phyloP scores from a whole-genome alignment of 1,284 basidiomycete species.

The Veloboletus limbatus region DNA sequence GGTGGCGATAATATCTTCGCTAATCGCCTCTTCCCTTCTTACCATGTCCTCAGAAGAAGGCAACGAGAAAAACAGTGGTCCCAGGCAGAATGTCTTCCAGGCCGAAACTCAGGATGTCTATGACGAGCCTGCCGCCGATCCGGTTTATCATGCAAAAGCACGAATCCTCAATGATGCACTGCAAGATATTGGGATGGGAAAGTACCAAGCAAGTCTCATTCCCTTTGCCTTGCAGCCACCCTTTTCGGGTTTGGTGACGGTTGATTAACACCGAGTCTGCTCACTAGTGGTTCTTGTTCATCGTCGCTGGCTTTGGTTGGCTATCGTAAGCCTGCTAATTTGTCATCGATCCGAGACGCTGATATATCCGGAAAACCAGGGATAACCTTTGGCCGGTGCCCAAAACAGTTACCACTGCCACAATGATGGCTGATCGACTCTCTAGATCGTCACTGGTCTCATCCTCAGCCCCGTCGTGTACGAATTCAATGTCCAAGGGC shows the following conservation, averaged over 20 bases:
- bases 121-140: constrained; percentile 51
- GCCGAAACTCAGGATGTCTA: constrained; percentile 42
- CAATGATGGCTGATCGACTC: background rate
- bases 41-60: constrained; percentile 19
- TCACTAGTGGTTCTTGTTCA: constrained; percentile 51
- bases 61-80: constrained; percentile 8
- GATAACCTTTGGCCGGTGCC: constrained; percentile 69
- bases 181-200: constrained; percentile 72
- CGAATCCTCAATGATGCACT: constrained; percentile 62
- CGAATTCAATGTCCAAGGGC: constrained; percentile 53
- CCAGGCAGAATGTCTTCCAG: constrained; percentile 1
- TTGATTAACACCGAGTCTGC: constrained; percentile 1
- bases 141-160: constrained; percentile 62
- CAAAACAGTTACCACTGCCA: background rate
- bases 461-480: constrained; percentile 53
- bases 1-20: no score
- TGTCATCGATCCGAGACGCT: background rate
- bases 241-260: background rate
- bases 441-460: constrained; percentile 52
- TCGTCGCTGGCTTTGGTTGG: constrained; percentile 67
- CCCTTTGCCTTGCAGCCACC: background rate
- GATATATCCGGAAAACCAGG: constrained; percentile 29
- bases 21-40: background rate
- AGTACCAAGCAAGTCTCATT: constrained; percentile 51
- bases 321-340: constrained; percentile 49